Base-by-base conservation (phyloP, 2,329 filamentous ascomycete genomes). In the Lachnellula subtilissima region DNA sequence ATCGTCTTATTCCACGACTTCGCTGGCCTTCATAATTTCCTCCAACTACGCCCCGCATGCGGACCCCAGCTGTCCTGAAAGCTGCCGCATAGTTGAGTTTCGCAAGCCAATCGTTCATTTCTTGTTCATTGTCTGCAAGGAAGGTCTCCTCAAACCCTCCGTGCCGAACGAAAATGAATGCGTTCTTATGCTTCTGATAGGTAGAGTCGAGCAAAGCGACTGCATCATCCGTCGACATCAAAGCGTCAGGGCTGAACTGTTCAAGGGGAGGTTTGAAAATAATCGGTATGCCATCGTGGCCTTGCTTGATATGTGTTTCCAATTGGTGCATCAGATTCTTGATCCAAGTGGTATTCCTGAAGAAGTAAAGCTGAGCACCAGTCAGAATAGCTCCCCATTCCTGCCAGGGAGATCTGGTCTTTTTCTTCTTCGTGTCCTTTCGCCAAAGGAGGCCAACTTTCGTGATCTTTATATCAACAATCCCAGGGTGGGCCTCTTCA, bases 341-440 rank as follows among this genome's bases (percentile, higher is more conserved):
- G 36, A 96, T 85, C 93, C 94, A 99, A 19, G 85, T 80, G 5
- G 91, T 88, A 69, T 97, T 97, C 56, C 90, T 87, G 76, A 97
- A 99, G 72, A 99, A 91, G 71, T 97, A 99, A 7, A 99, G 81
- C 68, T 97, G 93, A 5, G 94, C 95, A n/a, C 93, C 91, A 0
- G 94, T 99, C 32, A 99, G 80, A 56, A 99, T 88, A 23, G 91
- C 94, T 52, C 94, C 94, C 94, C 94, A 99, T 78, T 99, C 94
- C 69, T 97, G 93, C 94, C 94, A 99, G 1, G 94, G 93, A 11
- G 93, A 97, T 45, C 93, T 83, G 0, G 91, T 88, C 72, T 95
- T 96, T 74, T 94, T 93, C 74, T 93, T 96, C 75, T 96, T 97
- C 1, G 81, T 76, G 61, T 96, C 91, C 70, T 99, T 99, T 46